Base-by-base conservation (phyloP, 257 asterid genomes). In the Plantago ovata region DNA sequence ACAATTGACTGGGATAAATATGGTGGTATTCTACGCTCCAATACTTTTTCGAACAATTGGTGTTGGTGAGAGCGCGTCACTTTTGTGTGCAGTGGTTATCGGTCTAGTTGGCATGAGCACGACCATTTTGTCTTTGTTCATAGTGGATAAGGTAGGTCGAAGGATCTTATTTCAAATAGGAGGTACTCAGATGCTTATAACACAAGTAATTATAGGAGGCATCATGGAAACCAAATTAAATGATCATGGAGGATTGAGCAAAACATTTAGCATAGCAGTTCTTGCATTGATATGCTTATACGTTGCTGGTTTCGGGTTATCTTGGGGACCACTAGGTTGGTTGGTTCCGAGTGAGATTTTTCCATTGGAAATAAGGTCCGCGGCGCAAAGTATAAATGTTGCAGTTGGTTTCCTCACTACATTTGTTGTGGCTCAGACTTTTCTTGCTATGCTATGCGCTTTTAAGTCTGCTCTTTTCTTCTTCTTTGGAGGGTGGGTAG, bases 261-360 rank as follows among this genome's bases (percentile, higher is more conserved):
- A n/a, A 16, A 66, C 60, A 18, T 66, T 43, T 21, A 23, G 48
- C 10, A 2, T 56, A n/a, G 2, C 20, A 1, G 38, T 69, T 15
- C 33, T 66, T 48, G 32, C 66, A 41, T 24, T 70, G 71, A 70
- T 70, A 15, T 70, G 70, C 50, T 3, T 66, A 4, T 66, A 75
- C 12, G 68, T 62, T 40, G 49, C 71, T 24, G 73, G 71, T 1
- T 75, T 65, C 61, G 65, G 71, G 0, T 14, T 70, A 8, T 75
- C 80, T 13, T 75, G 80, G 80, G 77, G 80, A 15, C 80, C 80
- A 1, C 41, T 70, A 45, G 80, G 70, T 7, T 69, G 76, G 76
- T 36, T 70, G 16, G 58, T 70, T 9, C 54, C 76, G 9, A 70
- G 73, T 39, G 80, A 75, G 50, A 75, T 65, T 11, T 75, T 69